Evolutionary conservation across 345 rosid genomes (phyloP).

Genomic region (Citrus maxima): DNA sequence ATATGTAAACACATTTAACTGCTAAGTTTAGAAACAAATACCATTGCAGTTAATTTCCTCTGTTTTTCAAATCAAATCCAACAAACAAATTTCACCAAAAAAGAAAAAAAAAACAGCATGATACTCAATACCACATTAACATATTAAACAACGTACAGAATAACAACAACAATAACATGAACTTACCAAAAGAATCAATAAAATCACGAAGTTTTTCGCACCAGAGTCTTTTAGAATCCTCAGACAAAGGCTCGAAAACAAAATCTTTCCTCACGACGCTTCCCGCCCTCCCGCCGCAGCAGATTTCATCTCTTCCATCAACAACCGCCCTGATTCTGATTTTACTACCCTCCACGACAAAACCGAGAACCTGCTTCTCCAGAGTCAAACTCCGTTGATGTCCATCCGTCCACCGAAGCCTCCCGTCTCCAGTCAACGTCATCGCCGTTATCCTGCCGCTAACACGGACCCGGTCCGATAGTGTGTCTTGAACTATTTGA

Average conservation of each 20-base stretch:
- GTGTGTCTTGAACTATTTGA: background rate
- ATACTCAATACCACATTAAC: background rate
- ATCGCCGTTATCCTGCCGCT: constrained; percentile 37
- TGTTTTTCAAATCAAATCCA: background rate
- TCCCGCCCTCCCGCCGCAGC: constrained; percentile 44
- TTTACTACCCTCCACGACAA: constrained; percentile 47
- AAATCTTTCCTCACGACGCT: constrained; percentile 59
- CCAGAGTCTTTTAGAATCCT: constrained; percentile 61
- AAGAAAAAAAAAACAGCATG: no score
- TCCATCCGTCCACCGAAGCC: constrained; percentile 46
- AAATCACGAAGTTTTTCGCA: constrained; percentile 50
- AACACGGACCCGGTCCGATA: constrained; percentile 51
- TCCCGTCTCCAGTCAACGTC: constrained; percentile 53
- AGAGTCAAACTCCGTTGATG: constrained; percentile 37
- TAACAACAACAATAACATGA: background rate
- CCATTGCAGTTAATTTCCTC: background rate
- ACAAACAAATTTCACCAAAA: background rate
- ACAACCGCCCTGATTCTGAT: constrained; percentile 50
- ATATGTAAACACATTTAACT: background rate
- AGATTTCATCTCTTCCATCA: constrained; percentile 40
- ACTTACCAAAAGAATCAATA: constrained; percentile 64
- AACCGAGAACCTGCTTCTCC: constrained; percentile 68
- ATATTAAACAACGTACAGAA: background rate
- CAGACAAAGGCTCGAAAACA: constrained; percentile 63
- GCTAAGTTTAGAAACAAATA: background rate